Evolutionary conservation across 768 basidiomycete genomes (phyloP).

Genomic region (Lactarius tabidus): DNA sequence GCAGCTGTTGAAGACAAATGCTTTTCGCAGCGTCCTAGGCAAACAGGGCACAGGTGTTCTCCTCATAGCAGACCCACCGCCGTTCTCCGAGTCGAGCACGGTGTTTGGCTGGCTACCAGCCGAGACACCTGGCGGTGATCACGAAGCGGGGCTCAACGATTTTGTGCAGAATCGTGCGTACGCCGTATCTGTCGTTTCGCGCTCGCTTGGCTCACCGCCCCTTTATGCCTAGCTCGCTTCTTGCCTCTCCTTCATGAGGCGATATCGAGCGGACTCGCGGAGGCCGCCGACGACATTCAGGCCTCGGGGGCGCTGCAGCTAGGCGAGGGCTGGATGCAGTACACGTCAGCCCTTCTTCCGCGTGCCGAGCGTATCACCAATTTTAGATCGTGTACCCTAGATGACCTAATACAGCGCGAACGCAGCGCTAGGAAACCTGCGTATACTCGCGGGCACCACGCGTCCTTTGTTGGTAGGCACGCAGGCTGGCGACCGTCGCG

Average conservation of each 20-base stretch:
- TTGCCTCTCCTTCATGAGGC: slow-evolving; percentile 51
- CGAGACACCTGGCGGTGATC: slow-evolving; percentile 28
- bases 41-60: slow-evolving; percentile 30
- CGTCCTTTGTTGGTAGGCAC: slow-evolving; percentile 19
- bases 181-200: not conserved
- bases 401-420: slow-evolving; percentile 16
- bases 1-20: slow-evolving; percentile 14
- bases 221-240: not conserved
- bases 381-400: too few relatives aligned
- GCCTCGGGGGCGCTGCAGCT: slow-evolving; percentile 60
- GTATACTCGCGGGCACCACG: slow-evolving; percentile 19
- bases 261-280: slow-evolving; percentile 48
- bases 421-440: slow-evolving; percentile 4
- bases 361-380: too few relatives aligned
- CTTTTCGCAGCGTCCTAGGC: not conserved
- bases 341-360: slow-evolving; percentile 32
- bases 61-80: slow-evolving; percentile 19
- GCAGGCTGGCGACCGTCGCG: slow-evolving; percentile 16
- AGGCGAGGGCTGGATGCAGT: slow-evolving; percentile 87
- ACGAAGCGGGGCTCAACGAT: slow-evolving; percentile 58
- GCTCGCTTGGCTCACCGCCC: not conserved
- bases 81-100: slow-evolving; percentile 17
- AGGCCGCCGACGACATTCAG: slow-evolving; percentile 63
- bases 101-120: slow-evolving; percentile 26
- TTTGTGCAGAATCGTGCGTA: slow-evolving; percentile 68